Base-by-base conservation (phyloP, 164 flowering plant species). In the Stephania japonica region DNA sequence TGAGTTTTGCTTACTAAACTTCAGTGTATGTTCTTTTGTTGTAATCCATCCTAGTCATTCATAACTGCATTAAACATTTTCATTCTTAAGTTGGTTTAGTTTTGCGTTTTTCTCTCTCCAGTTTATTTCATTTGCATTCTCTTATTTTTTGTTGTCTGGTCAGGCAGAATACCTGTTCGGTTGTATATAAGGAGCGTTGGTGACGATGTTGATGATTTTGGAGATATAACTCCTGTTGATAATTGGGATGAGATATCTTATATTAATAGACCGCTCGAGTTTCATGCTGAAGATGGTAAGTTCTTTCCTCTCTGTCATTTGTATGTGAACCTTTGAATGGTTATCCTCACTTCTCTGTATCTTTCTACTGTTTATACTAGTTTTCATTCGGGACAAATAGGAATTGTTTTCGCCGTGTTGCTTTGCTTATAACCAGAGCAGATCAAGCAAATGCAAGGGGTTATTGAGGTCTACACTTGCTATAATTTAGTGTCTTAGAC, bases 101-200 rank as follows among this genome's bases (percentile, higher is more conserved):
- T 24, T 16, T 63, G 64, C 41, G 27, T 14, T 78, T 65, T 49
- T 24, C 5, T 62, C 44, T 71, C 41, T 73, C 49, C 44, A 14
- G 43, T 18, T 64, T 41, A 50, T 67, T 32, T 23, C 66, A 72
- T 21, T 59, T 13, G 61, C 42, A 10, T 70, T 41, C 8, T 77
- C 75, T 75, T 67, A 62, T 59, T 73, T 47, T 69, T 42, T 75
- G 80, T 73, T 61, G 56, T 73, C 32, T 85, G 76, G 65, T 75
- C 87, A 96, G 99, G 88, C 83, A 87, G 91, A 82, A 77, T 92
- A 84, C 98, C 99, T 38, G 90, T 96, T 72, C 88, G 99, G 27
- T 83, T 93, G 82, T 96, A 93, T 72, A 79, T 90, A 72, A 72
- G 90, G 85, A 81, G 50, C 75, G 70, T 90, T 43, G 77, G 50